Conservation (phyloP, 106 monocot species). For the Cymbidium sinense region DNA sequence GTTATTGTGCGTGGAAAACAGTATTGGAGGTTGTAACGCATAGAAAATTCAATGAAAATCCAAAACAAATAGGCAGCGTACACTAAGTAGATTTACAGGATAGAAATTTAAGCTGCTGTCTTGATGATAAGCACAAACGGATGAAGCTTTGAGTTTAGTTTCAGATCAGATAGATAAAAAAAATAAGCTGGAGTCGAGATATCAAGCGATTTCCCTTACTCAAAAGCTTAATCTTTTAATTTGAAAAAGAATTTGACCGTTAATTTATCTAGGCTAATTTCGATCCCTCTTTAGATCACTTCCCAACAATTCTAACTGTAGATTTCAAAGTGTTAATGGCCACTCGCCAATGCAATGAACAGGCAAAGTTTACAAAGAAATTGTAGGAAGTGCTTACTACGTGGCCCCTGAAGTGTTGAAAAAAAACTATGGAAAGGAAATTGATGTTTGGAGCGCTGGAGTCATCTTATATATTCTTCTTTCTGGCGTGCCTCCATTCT, state of each 20-base stretch:
- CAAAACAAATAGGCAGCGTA: too few relatives aligned
- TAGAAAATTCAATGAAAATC: too few relatives aligned
- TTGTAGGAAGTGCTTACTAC: slow-evolving; percentile 67
- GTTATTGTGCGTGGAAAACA: neutral
- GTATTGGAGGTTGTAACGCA: too few relatives aligned
- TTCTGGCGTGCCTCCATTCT: slow-evolving; percentile 56
- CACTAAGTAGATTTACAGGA: too few relatives aligned
- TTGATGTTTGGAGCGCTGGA: slow-evolving; percentile 67
- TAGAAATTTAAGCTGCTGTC: neutral
- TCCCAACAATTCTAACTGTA: neutral
- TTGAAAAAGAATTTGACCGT: neutral
- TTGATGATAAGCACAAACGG: neutral
- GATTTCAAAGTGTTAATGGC: neutral
- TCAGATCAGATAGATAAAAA: too few relatives aligned
- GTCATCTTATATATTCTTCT: slow-evolving; percentile 64
- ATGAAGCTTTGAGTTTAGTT: too few relatives aligned
- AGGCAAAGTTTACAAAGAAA: slow-evolving; percentile 38
- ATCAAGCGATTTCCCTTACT: neutral
- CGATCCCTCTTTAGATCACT: too few relatives aligned
- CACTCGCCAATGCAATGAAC: neutral
- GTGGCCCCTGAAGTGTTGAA: slow-evolving; percentile 58
- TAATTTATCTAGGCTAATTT: neutral
- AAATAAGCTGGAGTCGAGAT: too few relatives aligned
- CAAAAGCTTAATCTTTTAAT: neutral
- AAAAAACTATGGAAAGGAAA: slow-evolving; percentile 49